Percentiles rank a stretch among this genome's conserved stretches.
These are phyloP conservation scores for Penicillium sp. DNA, from an alignment of 2,329 filamentous ascomycete species.

Conservation along the genomic window DNA sequence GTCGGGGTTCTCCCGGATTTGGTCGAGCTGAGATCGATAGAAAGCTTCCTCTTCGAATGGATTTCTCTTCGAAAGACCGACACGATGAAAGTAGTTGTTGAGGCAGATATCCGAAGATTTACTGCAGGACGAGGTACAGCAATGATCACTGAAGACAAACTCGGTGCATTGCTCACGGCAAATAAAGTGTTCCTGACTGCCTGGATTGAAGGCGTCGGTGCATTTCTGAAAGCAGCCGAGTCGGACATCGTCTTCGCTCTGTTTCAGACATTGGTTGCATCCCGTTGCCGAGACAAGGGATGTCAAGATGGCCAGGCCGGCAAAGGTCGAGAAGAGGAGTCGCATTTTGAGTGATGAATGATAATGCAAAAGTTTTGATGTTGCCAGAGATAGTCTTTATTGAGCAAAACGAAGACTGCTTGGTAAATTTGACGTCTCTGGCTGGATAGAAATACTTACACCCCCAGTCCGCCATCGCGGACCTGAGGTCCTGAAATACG, in stretches of 20 bases:
- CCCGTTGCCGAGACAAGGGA: neutral
- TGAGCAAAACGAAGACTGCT: too few species aligned
- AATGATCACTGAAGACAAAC: neutral
- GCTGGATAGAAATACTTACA: too few species aligned
- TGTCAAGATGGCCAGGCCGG: neutral
- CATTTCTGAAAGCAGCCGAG: neutral
- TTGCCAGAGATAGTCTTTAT: too few species aligned
- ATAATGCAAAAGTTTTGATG: too few species aligned
- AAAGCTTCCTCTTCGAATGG: neutral
- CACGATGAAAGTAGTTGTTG: neutral
- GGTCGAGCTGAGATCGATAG: neutral
- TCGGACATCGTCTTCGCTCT: neutral
- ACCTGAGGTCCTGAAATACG: too few species aligned
- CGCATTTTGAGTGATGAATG: neutral
- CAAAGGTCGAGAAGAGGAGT: neutral
- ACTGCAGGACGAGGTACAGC: neutral
- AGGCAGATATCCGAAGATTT: neutral
- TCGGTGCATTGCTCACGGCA: neutral
- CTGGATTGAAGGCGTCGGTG: neutral
- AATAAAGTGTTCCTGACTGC: neutral
- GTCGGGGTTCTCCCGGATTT: neutral
- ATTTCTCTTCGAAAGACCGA: neutral
- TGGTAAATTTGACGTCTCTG: too few species aligned
- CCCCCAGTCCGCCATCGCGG: too few species aligned
- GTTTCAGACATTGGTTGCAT: neutral